These are phyloP conservation scores for Globisporangium iwayamae DNA, from an alignment of 352 stramenopile genomes.

Conservation along the genomic window DNA sequence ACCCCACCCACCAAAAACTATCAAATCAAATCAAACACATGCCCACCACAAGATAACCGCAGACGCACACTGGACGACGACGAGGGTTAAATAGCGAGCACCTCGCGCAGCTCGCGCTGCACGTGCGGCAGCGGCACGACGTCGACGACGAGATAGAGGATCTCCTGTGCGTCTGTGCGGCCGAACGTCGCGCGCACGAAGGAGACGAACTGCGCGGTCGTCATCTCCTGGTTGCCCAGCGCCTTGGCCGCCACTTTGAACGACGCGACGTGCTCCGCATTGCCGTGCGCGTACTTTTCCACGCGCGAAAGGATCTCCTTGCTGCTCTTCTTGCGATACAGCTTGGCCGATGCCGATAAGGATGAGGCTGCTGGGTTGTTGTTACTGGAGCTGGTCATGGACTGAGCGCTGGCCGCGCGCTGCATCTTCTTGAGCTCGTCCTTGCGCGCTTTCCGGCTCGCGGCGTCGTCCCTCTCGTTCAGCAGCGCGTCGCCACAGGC, in stretches of 20 bases:
- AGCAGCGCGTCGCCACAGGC: slow-evolving; percentile 22
- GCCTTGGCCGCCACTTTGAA: slow-evolving; percentile 73
- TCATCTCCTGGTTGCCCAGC: slow-evolving; percentile 72
- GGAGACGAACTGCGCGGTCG: slow-evolving; percentile 48
- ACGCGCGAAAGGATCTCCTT: slow-evolving; percentile 69
- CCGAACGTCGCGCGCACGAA: slow-evolving; percentile 61
- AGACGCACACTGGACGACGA: neutral
- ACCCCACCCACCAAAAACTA: neutral
- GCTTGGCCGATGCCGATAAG: slow-evolving; percentile 10
- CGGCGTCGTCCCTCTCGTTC: slow-evolving; percentile 10
- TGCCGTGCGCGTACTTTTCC: slow-evolving; percentile 43
- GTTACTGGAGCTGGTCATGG: slow-evolving; percentile 10
- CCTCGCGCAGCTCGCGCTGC: slow-evolving; percentile 51
- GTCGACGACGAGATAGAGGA: slow-evolving; percentile 61
- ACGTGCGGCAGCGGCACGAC: slow-evolving; percentile 58
- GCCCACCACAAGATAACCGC: neutral
- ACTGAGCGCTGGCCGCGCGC: slow-evolving; percentile 15
- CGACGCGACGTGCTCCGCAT: slow-evolving; percentile 39
- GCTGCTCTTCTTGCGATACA: slow-evolving; percentile 59
- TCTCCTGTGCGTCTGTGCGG: slow-evolving; percentile 44
- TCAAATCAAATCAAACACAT: neutral
- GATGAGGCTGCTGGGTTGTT: slow-evolving; percentile 19
- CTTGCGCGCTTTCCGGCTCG: slow-evolving; percentile 39
- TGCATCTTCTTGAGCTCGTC: slow-evolving; percentile 35
- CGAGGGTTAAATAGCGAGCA: slow-evolving; percentile 34